Percentiles rank a stretch among this genome's conserved stretches.
Conservation (phyloP, 805 yeast species). For the Cyberlindnera meyerae region DNA sequence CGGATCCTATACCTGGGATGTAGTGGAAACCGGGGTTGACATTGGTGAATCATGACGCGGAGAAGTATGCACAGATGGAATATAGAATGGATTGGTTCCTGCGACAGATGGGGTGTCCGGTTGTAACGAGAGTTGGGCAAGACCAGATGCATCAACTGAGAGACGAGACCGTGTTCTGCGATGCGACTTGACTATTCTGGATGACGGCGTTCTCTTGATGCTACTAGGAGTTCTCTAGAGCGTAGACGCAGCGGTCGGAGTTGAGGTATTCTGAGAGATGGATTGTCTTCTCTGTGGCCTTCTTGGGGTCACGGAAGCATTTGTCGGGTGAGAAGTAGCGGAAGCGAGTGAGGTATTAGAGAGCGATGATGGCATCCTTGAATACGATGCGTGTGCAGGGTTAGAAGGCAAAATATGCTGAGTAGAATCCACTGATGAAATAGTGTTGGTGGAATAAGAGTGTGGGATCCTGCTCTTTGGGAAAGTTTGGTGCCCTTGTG, state of each 20-base stretch:
- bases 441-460: slow-evolving; percentile 4
- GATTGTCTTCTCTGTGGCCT: slow-evolving; percentile 5
- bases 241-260: background rate
- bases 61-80: slow-evolving; percentile 4
- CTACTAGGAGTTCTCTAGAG: slow-evolving; percentile 2
- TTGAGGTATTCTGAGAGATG: background rate
- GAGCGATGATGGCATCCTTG: slow-evolving; percentile 4
- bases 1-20: slow-evolving; percentile 3
- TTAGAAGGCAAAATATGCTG: slow-evolving; percentile 2
- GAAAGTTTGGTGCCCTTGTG: background rate
- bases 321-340: slow-evolving; percentile 1
- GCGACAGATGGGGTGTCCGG: slow-evolving; percentile 2
- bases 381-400: background rate
- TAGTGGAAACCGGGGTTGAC: slow-evolving; percentile 8
- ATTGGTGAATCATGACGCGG: slow-evolving; percentile 7
- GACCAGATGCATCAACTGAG: slow-evolving; percentile 11
- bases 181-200: slow-evolving; percentile 9
- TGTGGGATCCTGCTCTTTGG: background rate
- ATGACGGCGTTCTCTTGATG: slow-evolving; percentile 11
- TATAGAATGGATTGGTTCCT: slow-evolving; percentile 12
- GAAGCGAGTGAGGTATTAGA: slow-evolving; percentile 5
- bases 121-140: slow-evolving; percentile 6
- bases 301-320: slow-evolving; percentile 6
- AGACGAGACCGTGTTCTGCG: slow-evolving; percentile 12
- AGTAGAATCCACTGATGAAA: slow-evolving; percentile 6